Evolutionary conservation across 83 land plant species (phyloP).

Genomic region (Diphasiastrum complanatum): DNA sequence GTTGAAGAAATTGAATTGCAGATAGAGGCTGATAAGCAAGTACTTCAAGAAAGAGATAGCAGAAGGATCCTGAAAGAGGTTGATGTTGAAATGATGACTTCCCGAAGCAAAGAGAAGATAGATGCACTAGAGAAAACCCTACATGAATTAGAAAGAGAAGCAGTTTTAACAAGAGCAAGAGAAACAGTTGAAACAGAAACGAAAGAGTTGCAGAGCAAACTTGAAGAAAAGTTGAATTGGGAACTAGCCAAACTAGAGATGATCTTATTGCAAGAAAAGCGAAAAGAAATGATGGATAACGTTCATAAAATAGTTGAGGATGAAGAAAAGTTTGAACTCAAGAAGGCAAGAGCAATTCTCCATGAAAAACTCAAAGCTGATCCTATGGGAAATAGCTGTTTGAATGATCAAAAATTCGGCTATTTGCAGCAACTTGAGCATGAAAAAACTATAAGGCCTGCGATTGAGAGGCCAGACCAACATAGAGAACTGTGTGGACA

Average conservation of each 20-base stretch:
- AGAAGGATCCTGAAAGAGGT: conserved; percentile 1
- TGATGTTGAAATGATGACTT: neutral
- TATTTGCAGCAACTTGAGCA: too few relatives aligned
- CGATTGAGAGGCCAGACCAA: too few relatives aligned
- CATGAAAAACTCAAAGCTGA: too few relatives aligned
- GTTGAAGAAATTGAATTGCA: neutral
- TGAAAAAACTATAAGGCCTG: too few relatives aligned
- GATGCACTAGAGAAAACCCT: neutral
- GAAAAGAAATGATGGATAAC: neutral
- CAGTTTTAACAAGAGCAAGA: neutral
- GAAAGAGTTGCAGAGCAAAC: conserved; percentile 1
- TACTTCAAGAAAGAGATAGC: neutral
- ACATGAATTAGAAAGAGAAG: neutral
- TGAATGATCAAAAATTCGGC: too few relatives aligned
- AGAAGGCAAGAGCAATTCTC: too few relatives aligned
- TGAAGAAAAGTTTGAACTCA: too few relatives aligned
- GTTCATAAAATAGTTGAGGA: neutral
- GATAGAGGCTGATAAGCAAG: neutral
- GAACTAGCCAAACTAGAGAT: neutral
- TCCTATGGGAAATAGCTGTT: too few relatives aligned
- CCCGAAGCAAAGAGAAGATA: neutral
- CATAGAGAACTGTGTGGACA: too few relatives aligned
- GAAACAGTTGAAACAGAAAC: neutral
- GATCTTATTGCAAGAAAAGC: conserved; percentile 1
- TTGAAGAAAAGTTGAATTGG: neutral